phyloP scores from a whole-genome alignment of 2,329 filamentous ascomycete species.

The Keithomyces neogunnii region DNA sequence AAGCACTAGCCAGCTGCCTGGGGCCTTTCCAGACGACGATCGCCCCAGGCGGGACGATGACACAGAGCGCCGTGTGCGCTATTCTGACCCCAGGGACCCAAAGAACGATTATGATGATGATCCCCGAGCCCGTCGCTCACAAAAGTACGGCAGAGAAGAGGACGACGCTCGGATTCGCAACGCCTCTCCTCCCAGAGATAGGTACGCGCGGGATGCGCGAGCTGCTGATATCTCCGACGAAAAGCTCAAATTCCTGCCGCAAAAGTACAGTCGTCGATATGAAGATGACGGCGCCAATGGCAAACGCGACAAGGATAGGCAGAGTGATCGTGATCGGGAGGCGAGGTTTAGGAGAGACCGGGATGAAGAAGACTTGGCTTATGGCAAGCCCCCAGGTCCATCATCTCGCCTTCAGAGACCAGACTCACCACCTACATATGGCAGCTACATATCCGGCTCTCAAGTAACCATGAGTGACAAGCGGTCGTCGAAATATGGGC shows the following conservation, averaged over 20 bases:
- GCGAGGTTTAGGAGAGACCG: conserved; percentile 13
- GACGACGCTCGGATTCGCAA: conserved; percentile 12
- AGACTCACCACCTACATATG: conserved; percentile 17
- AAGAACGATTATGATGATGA: background rate
- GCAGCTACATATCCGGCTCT: conserved; percentile 17
- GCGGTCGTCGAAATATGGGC: conserved; percentile 15
- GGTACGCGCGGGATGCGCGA: conserved; percentile 9
- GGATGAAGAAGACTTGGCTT: conserved; percentile 41
- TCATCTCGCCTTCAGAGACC: conserved; percentile 16
- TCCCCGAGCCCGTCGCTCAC: background rate
- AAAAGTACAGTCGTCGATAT: conserved; percentile 36
- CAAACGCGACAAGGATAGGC: conserved; percentile 14
- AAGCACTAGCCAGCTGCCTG: conserved; percentile 17
- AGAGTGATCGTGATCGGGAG: conserved; percentile 13
- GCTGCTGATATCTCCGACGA: conserved; percentile 21
- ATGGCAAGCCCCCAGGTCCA: conserved; percentile 29
- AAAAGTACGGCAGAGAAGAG: conserved; percentile 5
- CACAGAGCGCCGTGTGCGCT: conserved; percentile 13
- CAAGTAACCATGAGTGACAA: conserved; percentile 10
- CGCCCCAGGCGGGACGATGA: conserved; percentile 11
- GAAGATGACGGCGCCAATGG: conserved; percentile 10
- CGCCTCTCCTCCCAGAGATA: conserved; percentile 11
- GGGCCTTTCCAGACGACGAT: conserved; percentile 25
- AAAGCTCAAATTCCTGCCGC: conserved; percentile 35
- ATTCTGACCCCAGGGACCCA: conserved; percentile 17